Evolutionary conservation across 2,329 filamentous ascomycete genomes (phyloP).

Genomic region (Pestalotiopsis sp.): DNA sequence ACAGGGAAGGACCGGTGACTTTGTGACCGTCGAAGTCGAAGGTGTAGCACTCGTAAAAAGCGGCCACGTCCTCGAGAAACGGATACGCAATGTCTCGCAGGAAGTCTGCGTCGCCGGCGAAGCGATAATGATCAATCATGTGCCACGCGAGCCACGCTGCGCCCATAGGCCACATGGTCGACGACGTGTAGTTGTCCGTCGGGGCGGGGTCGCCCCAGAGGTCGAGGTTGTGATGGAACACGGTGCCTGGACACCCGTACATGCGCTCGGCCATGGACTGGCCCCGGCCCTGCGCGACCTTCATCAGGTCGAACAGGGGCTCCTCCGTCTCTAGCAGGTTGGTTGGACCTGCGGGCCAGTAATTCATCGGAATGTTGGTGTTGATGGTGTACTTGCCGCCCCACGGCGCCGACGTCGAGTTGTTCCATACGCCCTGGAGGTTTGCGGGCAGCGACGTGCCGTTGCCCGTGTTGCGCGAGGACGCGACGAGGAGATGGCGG

Average conservation of each 20-base stretch:
- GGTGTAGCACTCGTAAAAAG: constrained; percentile 42
- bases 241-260: constrained; percentile 41
- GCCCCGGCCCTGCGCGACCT: constrained; percentile 30
- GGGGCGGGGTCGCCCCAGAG: constrained; percentile 42
- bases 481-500: constrained; percentile 32
- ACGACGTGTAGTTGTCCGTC: constrained; percentile 30
- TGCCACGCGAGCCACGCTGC: constrained; percentile 43
- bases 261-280: constrained; percentile 35
- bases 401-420: constrained; percentile 19
- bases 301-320: constrained; percentile 37
- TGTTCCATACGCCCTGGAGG: constrained; percentile 39
- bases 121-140: constrained; percentile 40
- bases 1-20: constrained; percentile 21
- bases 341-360: constrained; percentile 29
- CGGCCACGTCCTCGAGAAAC: constrained; percentile 34
- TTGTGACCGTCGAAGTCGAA: constrained; percentile 29
- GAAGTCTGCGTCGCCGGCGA: constrained; percentile 32
- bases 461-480: constrained; percentile 22
- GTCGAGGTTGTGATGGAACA: constrained; percentile 41
- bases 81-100: constrained; percentile 26
- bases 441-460: constrained; percentile 31
- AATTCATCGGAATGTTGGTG: constrained; percentile 24
- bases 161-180: constrained; percentile 41
- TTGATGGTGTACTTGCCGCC: constrained; percentile 21
- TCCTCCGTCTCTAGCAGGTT: constrained; percentile 39